Conservation (phyloP, 352 stramenopile species). For the Phytopythium ostracodes region DNA sequence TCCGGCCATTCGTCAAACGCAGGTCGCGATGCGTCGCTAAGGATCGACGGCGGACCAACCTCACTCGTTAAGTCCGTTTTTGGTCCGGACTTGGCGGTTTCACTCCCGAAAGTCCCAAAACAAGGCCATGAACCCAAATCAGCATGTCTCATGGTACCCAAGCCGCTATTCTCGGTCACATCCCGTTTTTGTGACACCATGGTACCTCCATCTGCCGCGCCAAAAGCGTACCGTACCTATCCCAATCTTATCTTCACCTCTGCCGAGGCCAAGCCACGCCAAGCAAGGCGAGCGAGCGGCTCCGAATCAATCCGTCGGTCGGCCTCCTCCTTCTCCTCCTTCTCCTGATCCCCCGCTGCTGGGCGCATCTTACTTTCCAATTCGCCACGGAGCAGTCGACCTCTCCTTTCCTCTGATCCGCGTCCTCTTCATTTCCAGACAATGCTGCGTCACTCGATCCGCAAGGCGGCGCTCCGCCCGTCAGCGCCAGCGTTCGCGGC, state of each 20-base stretch:
- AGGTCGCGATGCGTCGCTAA: no score
- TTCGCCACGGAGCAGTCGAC: not conserved
- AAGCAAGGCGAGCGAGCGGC: not conserved
- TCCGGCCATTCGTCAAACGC: no score
- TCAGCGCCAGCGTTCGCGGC: not conserved
- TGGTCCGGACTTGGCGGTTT: not conserved
- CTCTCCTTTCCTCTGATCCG: not conserved
- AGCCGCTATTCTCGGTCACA: not conserved
- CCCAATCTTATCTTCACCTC: not conserved
- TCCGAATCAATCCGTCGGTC: not conserved
- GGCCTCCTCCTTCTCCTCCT: not conserved
- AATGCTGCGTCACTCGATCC: conserved; percentile 24
- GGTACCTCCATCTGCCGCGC: not conserved
- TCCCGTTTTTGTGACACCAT: not conserved
- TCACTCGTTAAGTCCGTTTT: no score
- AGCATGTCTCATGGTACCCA: not conserved
- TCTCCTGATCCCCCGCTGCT: not conserved
- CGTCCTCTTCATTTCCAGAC: not conserved
- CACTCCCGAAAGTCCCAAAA: not conserved
- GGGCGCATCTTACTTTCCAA: not conserved
- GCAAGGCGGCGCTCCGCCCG: not conserved
- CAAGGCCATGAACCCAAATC: not conserved
- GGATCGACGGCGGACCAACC: no score
- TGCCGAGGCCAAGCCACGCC: not conserved
- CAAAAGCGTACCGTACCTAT: not conserved